Percentiles rank a stretch among this genome's conserved stretches.
phyloP scores from a whole-genome alignment of 108 stramenopile genomes.

The Cyclostephanos invisitatus region DNA sequence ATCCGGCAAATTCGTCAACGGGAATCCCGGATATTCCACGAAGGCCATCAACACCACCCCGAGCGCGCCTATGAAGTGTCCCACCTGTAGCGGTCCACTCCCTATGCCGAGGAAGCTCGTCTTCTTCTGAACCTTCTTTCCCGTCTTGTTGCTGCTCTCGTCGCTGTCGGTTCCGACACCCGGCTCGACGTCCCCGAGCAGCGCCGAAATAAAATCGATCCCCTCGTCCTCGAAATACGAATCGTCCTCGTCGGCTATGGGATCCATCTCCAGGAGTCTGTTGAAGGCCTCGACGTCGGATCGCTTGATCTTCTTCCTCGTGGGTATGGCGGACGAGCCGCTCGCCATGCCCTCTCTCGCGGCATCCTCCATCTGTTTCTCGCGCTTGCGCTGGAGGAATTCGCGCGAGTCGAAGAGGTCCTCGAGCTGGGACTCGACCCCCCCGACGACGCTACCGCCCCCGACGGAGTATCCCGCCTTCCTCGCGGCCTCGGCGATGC shows the following conservation, averaged over 20 bases:
- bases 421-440: conserved; percentile 11
- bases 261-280: conserved; percentile 71
- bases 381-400: conserved; percentile 45
- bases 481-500: conserved; percentile 39
- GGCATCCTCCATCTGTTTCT: conserved; percentile 51
- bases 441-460: neutral
- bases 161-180: conserved; percentile 27
- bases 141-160: conserved; percentile 26
- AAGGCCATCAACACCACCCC: conserved; percentile 80
- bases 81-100: conserved; percentile 80
- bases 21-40: conserved; percentile 90
- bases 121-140: conserved; percentile 57
- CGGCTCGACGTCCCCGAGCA: conserved; percentile 68
- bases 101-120: conserved; percentile 80
- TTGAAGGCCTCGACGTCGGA: conserved; percentile 60
- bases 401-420: conserved; percentile 44
- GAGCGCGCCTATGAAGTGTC: conserved; percentile 85
- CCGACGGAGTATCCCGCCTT: conserved; percentile 32
- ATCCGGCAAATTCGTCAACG: conserved; percentile 85
- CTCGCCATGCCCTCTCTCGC: neutral
- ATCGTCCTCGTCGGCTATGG: conserved; percentile 81
- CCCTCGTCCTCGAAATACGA: conserved; percentile 85
- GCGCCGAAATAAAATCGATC: conserved; percentile 68
- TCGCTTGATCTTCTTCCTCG: conserved; percentile 67
- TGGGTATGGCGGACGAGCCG: conserved; percentile 7